Evolutionary conservation across 2,329 filamentous ascomycete genomes (phyloP).

Genomic region (Fusarium xylarioides): DNA sequence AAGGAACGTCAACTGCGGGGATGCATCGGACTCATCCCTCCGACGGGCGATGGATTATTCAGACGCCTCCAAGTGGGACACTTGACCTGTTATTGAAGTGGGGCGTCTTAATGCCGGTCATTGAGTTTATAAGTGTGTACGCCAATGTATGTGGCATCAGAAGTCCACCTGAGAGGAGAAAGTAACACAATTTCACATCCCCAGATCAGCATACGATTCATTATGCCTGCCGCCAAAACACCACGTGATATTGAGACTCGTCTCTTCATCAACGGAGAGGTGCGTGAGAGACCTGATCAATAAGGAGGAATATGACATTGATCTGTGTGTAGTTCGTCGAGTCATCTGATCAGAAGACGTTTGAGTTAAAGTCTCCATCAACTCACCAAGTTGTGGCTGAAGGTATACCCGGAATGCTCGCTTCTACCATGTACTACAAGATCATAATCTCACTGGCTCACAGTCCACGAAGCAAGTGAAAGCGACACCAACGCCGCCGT

Average conservation of each 20-base stretch:
- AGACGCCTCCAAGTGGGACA: not conserved
- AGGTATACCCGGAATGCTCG: not conserved
- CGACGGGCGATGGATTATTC: not conserved
- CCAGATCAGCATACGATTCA: not conserved
- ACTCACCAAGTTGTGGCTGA: not conserved
- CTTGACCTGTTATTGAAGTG: not conserved
- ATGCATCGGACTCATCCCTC: not conserved
- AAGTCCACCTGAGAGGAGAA: too few relatives aligned
- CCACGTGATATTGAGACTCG: not conserved
- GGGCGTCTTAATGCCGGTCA: not conserved
- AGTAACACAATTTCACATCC: not conserved
- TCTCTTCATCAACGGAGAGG: not conserved
- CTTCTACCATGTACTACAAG: rapidly evolving
- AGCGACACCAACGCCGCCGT: conserved; percentile 60
- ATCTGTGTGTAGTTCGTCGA: not conserved
- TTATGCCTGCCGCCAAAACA: not conserved
- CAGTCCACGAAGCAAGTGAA: conserved; percentile 20
- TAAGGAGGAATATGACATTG: rapidly evolving
- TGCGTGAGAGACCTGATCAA: rapidly evolving
- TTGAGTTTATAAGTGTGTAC: not conserved
- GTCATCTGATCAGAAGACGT: not conserved
- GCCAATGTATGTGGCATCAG: not conserved
- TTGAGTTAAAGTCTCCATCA: not conserved
- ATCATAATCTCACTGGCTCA: not conserved
- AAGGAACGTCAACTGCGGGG: not conserved